Evolutionary conservation across 768 basidiomycete genomes (phyloP).

Genomic region (Boletus tomentosulus): DNA sequence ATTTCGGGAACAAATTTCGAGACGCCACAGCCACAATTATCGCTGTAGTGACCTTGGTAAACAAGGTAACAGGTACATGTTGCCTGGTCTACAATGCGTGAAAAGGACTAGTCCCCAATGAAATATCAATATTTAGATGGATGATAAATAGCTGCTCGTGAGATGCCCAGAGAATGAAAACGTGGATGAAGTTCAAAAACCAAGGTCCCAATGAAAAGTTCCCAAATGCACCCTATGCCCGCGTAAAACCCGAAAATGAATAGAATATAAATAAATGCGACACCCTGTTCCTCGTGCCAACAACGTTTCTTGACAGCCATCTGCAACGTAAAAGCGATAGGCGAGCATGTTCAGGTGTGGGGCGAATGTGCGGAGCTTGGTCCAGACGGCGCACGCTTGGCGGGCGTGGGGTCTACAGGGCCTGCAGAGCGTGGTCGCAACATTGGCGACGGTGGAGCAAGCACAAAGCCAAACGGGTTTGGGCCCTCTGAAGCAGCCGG

Average conservation of each 20-base stretch:
- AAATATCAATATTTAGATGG: slow-evolving; percentile 19
- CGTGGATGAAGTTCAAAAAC: neutral
- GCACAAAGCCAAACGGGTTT: slow-evolving; percentile 3
- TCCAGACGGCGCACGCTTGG: slow-evolving; percentile 8
- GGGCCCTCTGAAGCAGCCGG: slow-evolving; percentile 22
- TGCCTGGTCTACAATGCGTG: slow-evolving; percentile 11
- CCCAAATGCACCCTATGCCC: slow-evolving; percentile 7
- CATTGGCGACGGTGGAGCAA: slow-evolving; percentile 17
- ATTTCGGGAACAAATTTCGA: too few species aligned
- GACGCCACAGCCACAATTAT: too few species aligned
- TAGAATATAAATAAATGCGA: neutral
- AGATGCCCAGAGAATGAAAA: slow-evolving; percentile 7
- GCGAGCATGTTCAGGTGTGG: slow-evolving; percentile 12
- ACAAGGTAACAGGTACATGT: slow-evolving; percentile 4
- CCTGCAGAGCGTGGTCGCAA: slow-evolving; percentile 23
- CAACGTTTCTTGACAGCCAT: slow-evolving; percentile 19
- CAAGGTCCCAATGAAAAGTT: neutral
- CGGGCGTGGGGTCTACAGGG: slow-evolving; percentile 9
- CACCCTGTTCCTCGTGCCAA: slow-evolving; percentile 18
- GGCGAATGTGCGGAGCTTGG: slow-evolving; percentile 10
- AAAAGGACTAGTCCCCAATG: neutral
- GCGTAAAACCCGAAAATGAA: slow-evolving; percentile 19
- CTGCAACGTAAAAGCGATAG: slow-evolving; percentile 24
- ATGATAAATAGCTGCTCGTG: slow-evolving; percentile 2
- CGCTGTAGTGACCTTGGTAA: too few species aligned